These are phyloP conservation scores for Vanrija pseudolonga DNA, from an alignment of 1,284 basidiomycete species.

Conservation along the genomic window DNA sequence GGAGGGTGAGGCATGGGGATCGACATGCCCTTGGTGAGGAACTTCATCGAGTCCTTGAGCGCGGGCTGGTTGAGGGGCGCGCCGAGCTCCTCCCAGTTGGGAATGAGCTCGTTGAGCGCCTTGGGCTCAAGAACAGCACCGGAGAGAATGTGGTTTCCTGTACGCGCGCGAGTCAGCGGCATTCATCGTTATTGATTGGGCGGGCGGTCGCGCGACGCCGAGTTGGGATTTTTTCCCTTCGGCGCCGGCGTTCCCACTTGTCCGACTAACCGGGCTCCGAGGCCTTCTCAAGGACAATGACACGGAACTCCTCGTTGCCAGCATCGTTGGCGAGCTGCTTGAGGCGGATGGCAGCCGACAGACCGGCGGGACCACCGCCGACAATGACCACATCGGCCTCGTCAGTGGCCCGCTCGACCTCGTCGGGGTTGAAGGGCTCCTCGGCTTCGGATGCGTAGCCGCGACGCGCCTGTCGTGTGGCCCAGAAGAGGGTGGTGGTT, in stretches of 20 bases:
- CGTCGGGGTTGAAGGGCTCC: slow-evolving; percentile 37
- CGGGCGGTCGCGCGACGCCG: neutral
- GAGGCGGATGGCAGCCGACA: slow-evolving; percentile 91
- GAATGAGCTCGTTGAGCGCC: slow-evolving; percentile 87
- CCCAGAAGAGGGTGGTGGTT: neutral
- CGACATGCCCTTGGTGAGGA: slow-evolving; percentile 67
- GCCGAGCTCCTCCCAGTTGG: slow-evolving; percentile 68
- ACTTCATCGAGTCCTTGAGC: slow-evolving; percentile 78
- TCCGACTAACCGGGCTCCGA: slow-evolving; percentile 74
- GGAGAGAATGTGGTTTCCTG: slow-evolving; percentile 91
- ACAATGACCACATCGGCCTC: slow-evolving; percentile 97
- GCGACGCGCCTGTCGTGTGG: slow-evolving; percentile 4
- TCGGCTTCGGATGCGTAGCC: slow-evolving; percentile 27
- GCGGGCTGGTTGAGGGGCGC: slow-evolving; percentile 73
- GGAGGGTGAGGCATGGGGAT: slow-evolving; percentile 93
- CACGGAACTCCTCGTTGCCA: slow-evolving; percentile 65
- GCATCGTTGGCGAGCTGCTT: slow-evolving; percentile 81
- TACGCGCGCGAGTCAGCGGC: neutral
- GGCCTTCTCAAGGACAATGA: slow-evolving; percentile 94
- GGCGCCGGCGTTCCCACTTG: neutral
- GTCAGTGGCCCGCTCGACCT: slow-evolving; percentile 72
- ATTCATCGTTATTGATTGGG: neutral
- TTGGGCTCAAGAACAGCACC: slow-evolving; percentile 93
- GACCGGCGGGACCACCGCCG: slow-evolving; percentile 89
- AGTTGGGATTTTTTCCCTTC: neutral